Evolutionary conservation across 2,329 filamentous ascomycete species (phyloP).

Genomic region (Talaromyces sp.): DNA sequence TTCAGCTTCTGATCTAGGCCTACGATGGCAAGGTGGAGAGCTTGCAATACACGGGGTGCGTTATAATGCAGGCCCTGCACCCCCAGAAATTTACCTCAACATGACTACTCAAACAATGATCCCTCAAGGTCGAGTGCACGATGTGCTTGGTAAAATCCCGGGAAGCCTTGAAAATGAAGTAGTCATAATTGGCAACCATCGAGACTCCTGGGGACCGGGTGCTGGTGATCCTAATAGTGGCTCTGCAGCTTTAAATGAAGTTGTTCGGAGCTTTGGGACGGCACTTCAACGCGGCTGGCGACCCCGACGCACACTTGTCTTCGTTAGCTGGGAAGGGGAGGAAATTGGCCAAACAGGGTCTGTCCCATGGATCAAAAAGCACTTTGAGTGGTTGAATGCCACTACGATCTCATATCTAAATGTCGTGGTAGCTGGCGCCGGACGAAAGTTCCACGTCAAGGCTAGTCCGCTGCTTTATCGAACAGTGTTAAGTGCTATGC

Average conservation of each 20-base stretch:
- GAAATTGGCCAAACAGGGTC: background rate
- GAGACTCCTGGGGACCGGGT: conserved; percentile 58
- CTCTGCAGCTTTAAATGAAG: conserved; percentile 52
- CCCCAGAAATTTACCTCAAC: conserved; percentile 20
- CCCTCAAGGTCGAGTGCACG: conserved; percentile 19
- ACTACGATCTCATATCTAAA: background rate
- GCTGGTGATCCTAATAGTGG: conserved; percentile 57
- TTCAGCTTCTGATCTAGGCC: background rate
- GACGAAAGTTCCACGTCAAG: conserved; percentile 6
- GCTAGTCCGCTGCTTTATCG: conserved; percentile 38
- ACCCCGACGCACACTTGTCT: conserved; percentile 33
- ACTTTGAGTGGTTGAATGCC: background rate
- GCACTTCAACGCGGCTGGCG: conserved; percentile 54
- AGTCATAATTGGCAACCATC: conserved; percentile 56
- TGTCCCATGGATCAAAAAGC: background rate
- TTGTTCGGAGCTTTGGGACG: conserved; percentile 53
- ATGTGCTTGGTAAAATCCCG: conserved; percentile 27
- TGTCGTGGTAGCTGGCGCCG: conserved; percentile 5
- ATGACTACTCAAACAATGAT: conserved; percentile 22
- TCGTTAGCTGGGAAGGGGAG: conserved; percentile 3
- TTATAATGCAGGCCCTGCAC: conserved; percentile 19
- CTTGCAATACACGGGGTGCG: conserved; percentile 9
- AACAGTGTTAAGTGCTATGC: background rate
- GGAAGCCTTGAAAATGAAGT: conserved; percentile 39
- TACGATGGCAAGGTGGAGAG: conserved; percentile 13